Evolutionary conservation across 192 early-diverging fungal species (phyloP).

Genomic region (Lobosporangium transversale): DNA sequence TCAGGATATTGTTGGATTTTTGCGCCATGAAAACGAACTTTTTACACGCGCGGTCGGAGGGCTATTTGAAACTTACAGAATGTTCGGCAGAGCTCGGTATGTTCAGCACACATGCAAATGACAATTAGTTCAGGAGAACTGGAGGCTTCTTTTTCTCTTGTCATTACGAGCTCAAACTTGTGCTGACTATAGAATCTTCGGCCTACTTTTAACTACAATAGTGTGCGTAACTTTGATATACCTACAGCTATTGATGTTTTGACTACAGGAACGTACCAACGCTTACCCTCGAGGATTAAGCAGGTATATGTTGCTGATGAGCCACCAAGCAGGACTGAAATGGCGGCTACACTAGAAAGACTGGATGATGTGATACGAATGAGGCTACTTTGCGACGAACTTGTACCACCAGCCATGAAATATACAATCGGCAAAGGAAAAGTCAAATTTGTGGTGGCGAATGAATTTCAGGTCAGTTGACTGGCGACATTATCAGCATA

Average conservation of each 20-base stretch:
- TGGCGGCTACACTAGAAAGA: constrained; percentile 66
- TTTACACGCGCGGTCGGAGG: constrained; percentile 69
- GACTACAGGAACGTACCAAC: constrained; percentile 83
- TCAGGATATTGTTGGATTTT: constrained; percentile 66
- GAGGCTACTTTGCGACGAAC: constrained; percentile 77
- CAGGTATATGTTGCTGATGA: constrained; percentile 66
- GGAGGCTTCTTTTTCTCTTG: not conserved
- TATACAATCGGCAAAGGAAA: constrained; percentile 72
- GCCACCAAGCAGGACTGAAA: constrained; percentile 65
- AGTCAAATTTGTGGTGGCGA: constrained; percentile 75
- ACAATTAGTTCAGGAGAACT: not conserved
- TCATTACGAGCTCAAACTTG: too few relatives aligned
- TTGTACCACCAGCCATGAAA: constrained; percentile 74
- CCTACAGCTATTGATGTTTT: constrained; percentile 86
- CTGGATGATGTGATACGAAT: constrained; percentile 78
- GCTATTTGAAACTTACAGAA: constrained; percentile 61
- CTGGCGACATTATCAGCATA: not conserved
- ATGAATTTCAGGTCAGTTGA: constrained; percentile 72
- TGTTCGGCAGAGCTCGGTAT: constrained; percentile 61
- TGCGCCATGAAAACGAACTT: constrained; percentile 69
- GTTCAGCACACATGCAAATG: constrained; percentile 22
- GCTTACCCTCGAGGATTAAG: constrained; percentile 80
- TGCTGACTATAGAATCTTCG: too few relatives aligned
- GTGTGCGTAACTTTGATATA: constrained; percentile 86
- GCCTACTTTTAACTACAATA: too few relatives aligned